Conservation (phyloP, 2,329 filamentous ascomycete species). For the Ascochyta fabae region DNA sequence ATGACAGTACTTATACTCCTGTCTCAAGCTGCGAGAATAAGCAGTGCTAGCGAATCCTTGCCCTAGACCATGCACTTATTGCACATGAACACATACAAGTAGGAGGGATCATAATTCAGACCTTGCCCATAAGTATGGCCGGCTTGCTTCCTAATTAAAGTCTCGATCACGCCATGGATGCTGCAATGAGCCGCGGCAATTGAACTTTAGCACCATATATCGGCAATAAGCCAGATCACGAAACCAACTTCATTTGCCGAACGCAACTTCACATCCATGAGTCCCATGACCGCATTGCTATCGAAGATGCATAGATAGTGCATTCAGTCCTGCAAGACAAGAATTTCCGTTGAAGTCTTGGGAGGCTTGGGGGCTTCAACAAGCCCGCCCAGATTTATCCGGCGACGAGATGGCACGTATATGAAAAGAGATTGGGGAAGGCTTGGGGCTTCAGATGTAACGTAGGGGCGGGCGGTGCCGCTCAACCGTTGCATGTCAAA, state of each 20-base stretch:
- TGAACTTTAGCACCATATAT: constrained; percentile 7
- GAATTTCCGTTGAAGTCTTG: constrained; percentile 3
- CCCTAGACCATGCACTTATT: too few species aligned
- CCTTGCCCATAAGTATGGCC: too few species aligned
- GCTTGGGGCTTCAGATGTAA: constrained; percentile 2
- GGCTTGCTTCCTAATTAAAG: too few species aligned
- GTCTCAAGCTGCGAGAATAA: too few species aligned
- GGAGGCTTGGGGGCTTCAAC: constrained; percentile 1
- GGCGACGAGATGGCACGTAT: constrained; percentile 2
- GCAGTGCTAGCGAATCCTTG: too few species aligned
- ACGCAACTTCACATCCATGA: not conserved
- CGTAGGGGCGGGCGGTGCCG: not conserved
- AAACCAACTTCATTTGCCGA: constrained; percentile 7
- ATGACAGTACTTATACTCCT: too few species aligned
- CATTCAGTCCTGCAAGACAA: not conserved
- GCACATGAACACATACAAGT: too few species aligned
- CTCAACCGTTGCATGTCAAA: not conserved
- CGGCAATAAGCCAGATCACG: constrained; percentile 2
- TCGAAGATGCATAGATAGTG: not conserved
- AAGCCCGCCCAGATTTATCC: constrained; percentile 1
- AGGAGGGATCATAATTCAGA: too few species aligned
- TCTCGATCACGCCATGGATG: not conserved
- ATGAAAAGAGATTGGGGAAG: constrained; percentile 7
- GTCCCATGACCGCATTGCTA: not conserved
- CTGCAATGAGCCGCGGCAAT: constrained; percentile 11